Evolutionary conservation across 1,284 basidiomycete genomes (phyloP).

Genomic region (Papiliotrema terrestris): DNA sequence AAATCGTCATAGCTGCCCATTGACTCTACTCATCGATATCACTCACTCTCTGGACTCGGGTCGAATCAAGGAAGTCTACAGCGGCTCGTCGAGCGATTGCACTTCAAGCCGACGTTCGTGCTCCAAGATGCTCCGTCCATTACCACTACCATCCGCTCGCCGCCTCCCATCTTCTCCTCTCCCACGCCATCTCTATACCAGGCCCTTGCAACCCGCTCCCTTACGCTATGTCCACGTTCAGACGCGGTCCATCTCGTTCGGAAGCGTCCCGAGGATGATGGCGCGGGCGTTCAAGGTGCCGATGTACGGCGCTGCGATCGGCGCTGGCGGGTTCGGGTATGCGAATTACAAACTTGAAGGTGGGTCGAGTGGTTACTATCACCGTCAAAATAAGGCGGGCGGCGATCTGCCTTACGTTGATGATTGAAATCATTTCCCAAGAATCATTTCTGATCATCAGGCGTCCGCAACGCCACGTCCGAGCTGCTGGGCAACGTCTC

Average conservation of each 20-base stretch:
- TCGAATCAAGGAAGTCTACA: too few species aligned
- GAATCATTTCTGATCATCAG: conserved; percentile 10
- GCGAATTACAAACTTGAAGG: conserved; percentile 93
- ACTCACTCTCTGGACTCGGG: too few species aligned
- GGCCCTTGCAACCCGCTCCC: conserved; percentile 9
- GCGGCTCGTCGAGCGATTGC: too few species aligned
- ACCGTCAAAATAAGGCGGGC: too few species aligned
- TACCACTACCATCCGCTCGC: not conserved
- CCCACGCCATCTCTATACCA: conserved; percentile 1
- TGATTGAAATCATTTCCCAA: too few species aligned
- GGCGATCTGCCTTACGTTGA: too few species aligned
- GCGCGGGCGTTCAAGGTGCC: conserved; percentile 79
- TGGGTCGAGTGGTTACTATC: conserved; percentile 44
- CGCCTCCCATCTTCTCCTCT: not conserved
- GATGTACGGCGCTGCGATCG: conserved; percentile 76
- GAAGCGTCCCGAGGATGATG: conserved; percentile 75
- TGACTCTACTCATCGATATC: too few species aligned
- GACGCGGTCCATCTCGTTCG: conserved; percentile 67
- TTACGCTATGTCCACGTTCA: conserved; percentile 53
- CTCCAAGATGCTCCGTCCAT: conserved; percentile 16
- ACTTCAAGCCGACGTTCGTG: too few species aligned
- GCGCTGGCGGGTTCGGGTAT: conserved; percentile 84
- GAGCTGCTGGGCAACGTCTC: conserved; percentile 37
- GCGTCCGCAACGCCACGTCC: conserved; percentile 42
- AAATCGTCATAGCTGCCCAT: too few species aligned